Base-by-base conservation (phyloP, 768 basidiomycete species). In the Tulasnella sp. region DNA sequence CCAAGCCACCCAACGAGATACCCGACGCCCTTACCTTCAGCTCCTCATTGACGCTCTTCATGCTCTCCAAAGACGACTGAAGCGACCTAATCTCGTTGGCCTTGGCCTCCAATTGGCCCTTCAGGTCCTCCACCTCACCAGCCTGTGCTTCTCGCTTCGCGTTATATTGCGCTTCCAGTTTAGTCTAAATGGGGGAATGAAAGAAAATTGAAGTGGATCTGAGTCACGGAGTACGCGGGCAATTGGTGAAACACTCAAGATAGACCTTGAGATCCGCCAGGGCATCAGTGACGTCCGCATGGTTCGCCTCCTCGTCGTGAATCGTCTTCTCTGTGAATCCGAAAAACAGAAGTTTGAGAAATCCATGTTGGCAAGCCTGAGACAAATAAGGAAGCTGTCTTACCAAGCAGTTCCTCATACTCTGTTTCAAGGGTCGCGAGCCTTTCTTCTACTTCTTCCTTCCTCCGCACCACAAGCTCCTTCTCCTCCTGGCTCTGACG, bases 11-110 rank as follows among this genome's bases (percentile, higher is more conserved):
- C 75, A n/a, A 44, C 44, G 46, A 58, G 38, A 42, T 24, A 73
- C 52, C 24, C 21, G 10, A 4, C 21, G 48, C 21, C 78, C 87
- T 81, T 82, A 98, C 97, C 91, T 99, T 99, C 78, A 99, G 90
- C 84, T 99, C 97, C 84, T 99, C 98, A 83, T 98, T 99, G 81
- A 98, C 94, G 83, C 94, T 93, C 87, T 97, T 97, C 83, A 98
- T 89, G 85, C 93, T 93, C 84, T 99, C 97, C 79, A 98, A 92
- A 8, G 94, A 92, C 71, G 92, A 90, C 83, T 94, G 93, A 81
- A 97, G 87, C 81, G 89, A 91, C 80, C 95, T 92, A 77, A 95
- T 90, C 85, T 99, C 98, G 80, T 92, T 93, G 48, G 87, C 87
- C 84, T 92, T 92, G 83, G 93, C 86, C 82, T 98, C 98, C 58